Evolutionary conservation across 2,329 filamentous ascomycete genomes (phyloP).

Genomic region (Mollisia scopiformis): DNA sequence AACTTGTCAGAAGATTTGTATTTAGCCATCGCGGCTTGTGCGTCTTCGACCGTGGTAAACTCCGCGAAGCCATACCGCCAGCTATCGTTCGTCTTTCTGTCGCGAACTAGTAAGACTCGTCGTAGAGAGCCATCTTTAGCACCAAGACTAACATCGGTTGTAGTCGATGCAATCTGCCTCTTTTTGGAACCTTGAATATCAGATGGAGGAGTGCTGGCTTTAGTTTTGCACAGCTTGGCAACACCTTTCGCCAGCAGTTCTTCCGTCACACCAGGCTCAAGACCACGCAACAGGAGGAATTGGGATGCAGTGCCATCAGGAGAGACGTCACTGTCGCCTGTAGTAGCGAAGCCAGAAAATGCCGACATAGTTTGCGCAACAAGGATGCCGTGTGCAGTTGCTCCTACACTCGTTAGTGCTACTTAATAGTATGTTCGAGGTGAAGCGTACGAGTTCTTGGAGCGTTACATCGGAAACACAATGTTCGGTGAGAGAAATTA

Average conservation of each 20-base stretch:
- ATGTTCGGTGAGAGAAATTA: constrained; percentile 58
- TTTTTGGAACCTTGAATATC: constrained; percentile 38
- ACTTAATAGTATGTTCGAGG: not conserved
- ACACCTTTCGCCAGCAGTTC: constrained; percentile 73
- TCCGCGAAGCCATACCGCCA: constrained; percentile 86
- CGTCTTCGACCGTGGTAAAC: constrained; percentile 76
- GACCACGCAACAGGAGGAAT: constrained; percentile 73
- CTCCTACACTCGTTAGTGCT: constrained; percentile 36
- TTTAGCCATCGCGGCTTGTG: constrained; percentile 72
- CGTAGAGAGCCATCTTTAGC: constrained; percentile 75
- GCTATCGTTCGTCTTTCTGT: constrained; percentile 70
- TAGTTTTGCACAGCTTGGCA: constrained; percentile 70
- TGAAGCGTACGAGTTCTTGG: constrained; percentile 51
- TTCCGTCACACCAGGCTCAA: constrained; percentile 73
- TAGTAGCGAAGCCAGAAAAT: constrained; percentile 48
- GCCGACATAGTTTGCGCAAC: constrained; percentile 41
- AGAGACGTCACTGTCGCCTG: constrained; percentile 56
- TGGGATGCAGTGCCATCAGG: constrained; percentile 60
- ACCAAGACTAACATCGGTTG: constrained; percentile 55
- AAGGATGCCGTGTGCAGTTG: constrained; percentile 36
- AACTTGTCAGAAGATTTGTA: constrained; percentile 75
- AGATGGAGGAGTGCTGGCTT: constrained; percentile 40
- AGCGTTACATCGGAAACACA: constrained; percentile 62
- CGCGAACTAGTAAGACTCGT: constrained; percentile 76
- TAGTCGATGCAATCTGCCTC: constrained; percentile 55